phyloP scores from a whole-genome alignment of 2,329 filamentous ascomycete genomes.

The Ascochyta fabae region DNA sequence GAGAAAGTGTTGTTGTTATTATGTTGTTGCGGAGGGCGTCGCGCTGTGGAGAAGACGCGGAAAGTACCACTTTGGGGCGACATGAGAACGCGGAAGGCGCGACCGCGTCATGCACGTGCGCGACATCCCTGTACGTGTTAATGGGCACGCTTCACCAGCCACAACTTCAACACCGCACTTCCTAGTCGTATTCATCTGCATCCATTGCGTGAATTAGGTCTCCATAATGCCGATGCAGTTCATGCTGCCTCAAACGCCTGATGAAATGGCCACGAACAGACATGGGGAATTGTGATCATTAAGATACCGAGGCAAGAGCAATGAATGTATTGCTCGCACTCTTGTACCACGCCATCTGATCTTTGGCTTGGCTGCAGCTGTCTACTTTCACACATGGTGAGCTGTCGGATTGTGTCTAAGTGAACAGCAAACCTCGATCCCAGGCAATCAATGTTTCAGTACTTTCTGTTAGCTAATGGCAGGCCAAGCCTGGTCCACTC shows the following conservation, averaged over 20 bases:
- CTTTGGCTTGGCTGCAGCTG: background rate
- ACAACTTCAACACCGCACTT: background rate
- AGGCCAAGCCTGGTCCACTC: slow-evolving; percentile 9
- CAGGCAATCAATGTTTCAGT: background rate
- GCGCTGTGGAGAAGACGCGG: slow-evolving; percentile 21
- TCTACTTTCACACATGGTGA: background rate
- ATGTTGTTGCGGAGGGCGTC: slow-evolving; percentile 18
- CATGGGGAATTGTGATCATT: too few species aligned
- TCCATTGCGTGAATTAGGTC: too few species aligned
- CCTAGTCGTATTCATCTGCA: background rate
- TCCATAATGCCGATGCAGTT: too few species aligned
- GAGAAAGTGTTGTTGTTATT: background rate
- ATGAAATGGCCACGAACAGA: too few species aligned
- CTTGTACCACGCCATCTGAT: background rate
- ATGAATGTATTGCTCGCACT: too few species aligned
- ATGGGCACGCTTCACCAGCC: slow-evolving; percentile 21
- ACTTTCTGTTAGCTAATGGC: slow-evolving; percentile 7
- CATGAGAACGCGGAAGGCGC: slow-evolving; percentile 40
- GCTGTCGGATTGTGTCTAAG: too few species aligned
- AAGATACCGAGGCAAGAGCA: too few species aligned
- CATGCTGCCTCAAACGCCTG: too few species aligned
- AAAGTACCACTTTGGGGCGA: slow-evolving; percentile 28
- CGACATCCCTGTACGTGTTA: slow-evolving; percentile 36
- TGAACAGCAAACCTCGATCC: background rate
- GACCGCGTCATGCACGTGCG: slow-evolving; percentile 27